A percentile compares a stretch with the other conserved stretches of the same genome.
phyloP scores from a whole-genome alignment of 1,284 basidiomycete species.

The Prillingera fragicola region DNA sequence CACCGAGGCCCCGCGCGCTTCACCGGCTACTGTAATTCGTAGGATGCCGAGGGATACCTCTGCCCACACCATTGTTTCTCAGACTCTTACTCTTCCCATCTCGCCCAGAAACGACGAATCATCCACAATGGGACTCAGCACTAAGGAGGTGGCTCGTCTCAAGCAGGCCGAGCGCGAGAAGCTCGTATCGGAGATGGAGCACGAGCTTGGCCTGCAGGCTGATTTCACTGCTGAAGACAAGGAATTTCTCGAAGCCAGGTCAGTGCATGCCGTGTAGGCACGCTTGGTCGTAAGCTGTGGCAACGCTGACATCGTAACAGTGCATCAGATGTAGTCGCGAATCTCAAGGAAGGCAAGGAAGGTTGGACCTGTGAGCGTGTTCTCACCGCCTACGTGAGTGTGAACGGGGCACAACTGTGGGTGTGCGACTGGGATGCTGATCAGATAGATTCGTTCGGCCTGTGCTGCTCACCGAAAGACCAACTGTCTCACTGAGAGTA shows the following conservation, averaged over 20 bases:
- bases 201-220: conserved; percentile 17
- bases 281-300: too few relatives aligned
- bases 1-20: too few relatives aligned
- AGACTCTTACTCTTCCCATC: too few relatives aligned
- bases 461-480: conserved; percentile 36
- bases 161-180: conserved; percentile 27
- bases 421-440: too few relatives aligned
- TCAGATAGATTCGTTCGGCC: conserved; percentile 33
- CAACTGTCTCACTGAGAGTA: conserved; percentile 42
- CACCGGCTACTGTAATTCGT: too few relatives aligned
- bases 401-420: background rate
- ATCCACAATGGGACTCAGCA: too few relatives aligned
- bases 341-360: conserved; percentile 23
- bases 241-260: conserved; percentile 13
- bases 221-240: conserved; percentile 29
- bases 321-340: conserved; percentile 26
- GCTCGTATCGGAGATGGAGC: conserved; percentile 25
- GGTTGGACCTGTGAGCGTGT: conserved; percentile 35
- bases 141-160: too few relatives aligned
- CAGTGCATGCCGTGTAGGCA: too few relatives aligned
- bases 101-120: too few relatives aligned
- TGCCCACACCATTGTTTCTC: too few relatives aligned
- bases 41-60: too few relatives aligned
- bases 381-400: conserved; percentile 33
- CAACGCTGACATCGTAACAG: conserved; percentile 13